A percentile compares a stretch with the other conserved stretches of the same genome.
phyloP scores from a whole-genome alignment of 176 grass and related monocot genomes.

The maize (Zea mays) region DNA sequence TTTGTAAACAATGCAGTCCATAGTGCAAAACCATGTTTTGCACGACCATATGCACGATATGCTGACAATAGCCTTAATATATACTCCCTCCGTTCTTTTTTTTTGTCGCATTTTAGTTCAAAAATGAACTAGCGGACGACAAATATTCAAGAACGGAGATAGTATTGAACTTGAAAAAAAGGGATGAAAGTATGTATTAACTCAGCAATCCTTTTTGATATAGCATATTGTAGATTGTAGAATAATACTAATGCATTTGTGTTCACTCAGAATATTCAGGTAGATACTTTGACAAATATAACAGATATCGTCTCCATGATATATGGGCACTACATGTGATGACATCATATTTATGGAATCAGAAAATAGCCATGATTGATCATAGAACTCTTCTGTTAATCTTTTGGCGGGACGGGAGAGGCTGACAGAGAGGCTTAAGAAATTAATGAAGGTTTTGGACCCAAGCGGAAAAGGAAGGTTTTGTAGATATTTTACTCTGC shows the following conservation, averaged over 20 bases:
- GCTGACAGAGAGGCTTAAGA: neutral
- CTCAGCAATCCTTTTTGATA: neutral
- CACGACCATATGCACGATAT: too few relatives aligned
- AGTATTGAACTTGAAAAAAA: neutral
- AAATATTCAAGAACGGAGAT: too few relatives aligned
- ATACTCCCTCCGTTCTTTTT: too few relatives aligned
- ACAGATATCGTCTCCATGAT: neutral
- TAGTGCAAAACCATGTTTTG: too few relatives aligned
- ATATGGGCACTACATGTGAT: neutral
- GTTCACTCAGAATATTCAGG: neutral
- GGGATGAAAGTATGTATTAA: neutral
- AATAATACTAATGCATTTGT: neutral
- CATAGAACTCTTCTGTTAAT: neutral
- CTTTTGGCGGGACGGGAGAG: neutral
- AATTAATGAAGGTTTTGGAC: neutral
- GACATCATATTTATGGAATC: neutral
- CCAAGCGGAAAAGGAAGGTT: neutral
- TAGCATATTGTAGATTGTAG: neutral
- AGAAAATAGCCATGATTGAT: neutral
- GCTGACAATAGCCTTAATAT: too few relatives aligned
- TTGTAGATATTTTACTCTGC: neutral
- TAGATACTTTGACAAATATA: neutral
- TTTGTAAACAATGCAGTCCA: too few relatives aligned
- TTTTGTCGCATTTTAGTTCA: too few relatives aligned
- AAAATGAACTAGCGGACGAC: too few relatives aligned